Percentiles rank a stretch among this genome's conserved stretches.
Evolutionary conservation across 352 stramenopile species (phyloP).

Genomic region (Phytophthora cactorum): DNA sequence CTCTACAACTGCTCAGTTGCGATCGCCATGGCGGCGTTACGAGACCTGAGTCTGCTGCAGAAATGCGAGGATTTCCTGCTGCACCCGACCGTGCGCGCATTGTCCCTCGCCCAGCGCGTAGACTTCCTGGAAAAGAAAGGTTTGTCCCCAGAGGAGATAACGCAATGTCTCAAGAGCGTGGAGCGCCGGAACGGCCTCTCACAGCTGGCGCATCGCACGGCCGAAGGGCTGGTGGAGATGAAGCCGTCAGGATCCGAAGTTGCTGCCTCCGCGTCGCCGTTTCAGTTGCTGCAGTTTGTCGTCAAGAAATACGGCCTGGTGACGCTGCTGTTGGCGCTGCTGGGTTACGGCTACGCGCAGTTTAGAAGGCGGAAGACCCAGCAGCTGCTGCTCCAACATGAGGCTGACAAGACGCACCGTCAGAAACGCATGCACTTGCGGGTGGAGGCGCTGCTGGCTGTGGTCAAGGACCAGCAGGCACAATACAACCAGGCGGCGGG

Average conservation of each 20-base stretch:
- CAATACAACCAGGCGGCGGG: slow-evolving; percentile 48
- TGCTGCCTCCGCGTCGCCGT: slow-evolving; percentile 15
- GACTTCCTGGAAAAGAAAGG: slow-evolving; percentile 83
- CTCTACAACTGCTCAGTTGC: not conserved
- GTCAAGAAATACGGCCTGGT: slow-evolving; percentile 45
- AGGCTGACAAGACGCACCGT: slow-evolving; percentile 27
- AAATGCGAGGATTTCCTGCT: slow-evolving; percentile 76
- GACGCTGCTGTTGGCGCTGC: slow-evolving; percentile 37
- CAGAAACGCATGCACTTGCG: slow-evolving; percentile 23
- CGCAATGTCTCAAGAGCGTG: slow-evolving; percentile 59
- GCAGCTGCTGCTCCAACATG: slow-evolving; percentile 36
- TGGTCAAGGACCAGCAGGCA: slow-evolving; percentile 50
- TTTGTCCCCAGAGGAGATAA: slow-evolving; percentile 71
- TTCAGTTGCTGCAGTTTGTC: slow-evolving; percentile 28
- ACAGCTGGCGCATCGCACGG: slow-evolving; percentile 30
- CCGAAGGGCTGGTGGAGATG: slow-evolving; percentile 4
- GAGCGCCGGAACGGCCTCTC: slow-evolving; percentile 65
- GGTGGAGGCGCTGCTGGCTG: slow-evolving; percentile 36
- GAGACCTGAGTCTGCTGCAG: slow-evolving; percentile 47
- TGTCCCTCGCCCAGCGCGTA: slow-evolving; percentile 74
- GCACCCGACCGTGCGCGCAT: slow-evolving; percentile 62
- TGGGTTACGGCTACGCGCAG: slow-evolving; percentile 44
- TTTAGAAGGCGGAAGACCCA: slow-evolving; percentile 33
- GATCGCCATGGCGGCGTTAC: slow-evolving; percentile 25
- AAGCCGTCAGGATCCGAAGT: not conserved